Evolutionary conservation across 2,329 filamentous ascomycete genomes (phyloP), one percentile per base, ranked within the genome.

Genomic region (Colletotrichum filicis): DNA sequence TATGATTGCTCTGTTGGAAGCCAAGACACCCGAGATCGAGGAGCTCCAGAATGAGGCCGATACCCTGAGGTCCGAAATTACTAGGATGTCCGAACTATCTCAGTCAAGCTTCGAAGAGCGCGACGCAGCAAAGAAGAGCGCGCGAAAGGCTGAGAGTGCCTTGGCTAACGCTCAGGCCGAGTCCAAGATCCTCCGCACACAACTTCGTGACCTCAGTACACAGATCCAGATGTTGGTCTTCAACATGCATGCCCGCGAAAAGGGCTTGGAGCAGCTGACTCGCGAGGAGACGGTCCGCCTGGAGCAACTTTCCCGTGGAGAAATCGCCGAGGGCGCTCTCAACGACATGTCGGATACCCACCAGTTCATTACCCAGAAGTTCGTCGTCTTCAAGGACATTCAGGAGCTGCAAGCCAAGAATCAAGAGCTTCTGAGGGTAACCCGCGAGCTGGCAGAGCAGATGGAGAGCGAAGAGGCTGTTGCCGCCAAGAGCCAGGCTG

Each of bases 191-290:
- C 86, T 97, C 28, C 93, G 93, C 64, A 94, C 95, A 76, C 95
- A 98, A 80, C 87, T 98, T 9, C 93, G 96, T 42, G 97, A 98
- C 81, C 88, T 97, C 24, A 95, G 95, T 78, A 92, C 93, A 1
- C 95, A 99, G 82, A 91, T 98, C 75, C 97, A 97, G 81, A 92
- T 97, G 79, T 89, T 99, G 6, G 88, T 98, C 5, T 94, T 97
- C 82, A 96, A 98, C 81, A 89, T 95, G 70, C 92, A 97, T 78
- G 91, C 94, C 24, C 91, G 92, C 67, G 94, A 98, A 78, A 93
- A 94, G 81, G 96, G 95, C 28, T 83, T 93, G 59, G 92, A 93
- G 52, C 88, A 92, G 68, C 87, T 97, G 59, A 91, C 88, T 7
- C 87, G 91, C 0, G 92, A 94, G 74, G 94, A 98, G 76, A 90